These are phyloP conservation scores for Ilex asprella DNA, from an alignment of 257 asterid species.

Conservation along the genomic window DNA sequence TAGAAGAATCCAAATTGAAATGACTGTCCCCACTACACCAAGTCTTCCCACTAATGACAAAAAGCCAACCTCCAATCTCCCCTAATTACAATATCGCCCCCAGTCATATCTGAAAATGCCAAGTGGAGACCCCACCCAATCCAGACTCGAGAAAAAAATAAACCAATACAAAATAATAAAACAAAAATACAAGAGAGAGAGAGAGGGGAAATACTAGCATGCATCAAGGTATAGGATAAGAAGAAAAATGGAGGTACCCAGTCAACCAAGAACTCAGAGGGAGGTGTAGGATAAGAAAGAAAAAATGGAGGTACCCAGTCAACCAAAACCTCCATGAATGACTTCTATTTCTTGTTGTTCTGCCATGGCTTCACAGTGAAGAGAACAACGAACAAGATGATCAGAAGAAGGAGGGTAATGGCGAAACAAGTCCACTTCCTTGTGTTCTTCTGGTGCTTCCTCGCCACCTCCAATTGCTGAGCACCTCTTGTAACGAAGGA, in stretches of 20 bases:
- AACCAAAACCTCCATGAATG: neutral
- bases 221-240: no score
- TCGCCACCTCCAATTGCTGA: slow-evolving; percentile 29
- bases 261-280: no score
- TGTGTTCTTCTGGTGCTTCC: slow-evolving; percentile 36
- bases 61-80: no score
- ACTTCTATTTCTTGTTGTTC: neutral
- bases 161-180: no score
- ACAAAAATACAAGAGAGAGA: no score
- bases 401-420: slow-evolving; percentile 26
- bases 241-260: no score
- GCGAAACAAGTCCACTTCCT: slow-evolving; percentile 41
- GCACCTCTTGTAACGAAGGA: slow-evolving; percentile 30
- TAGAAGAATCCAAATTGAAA: no score
- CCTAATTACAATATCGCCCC: neutral
- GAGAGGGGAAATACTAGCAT: no score
- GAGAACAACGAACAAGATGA: slow-evolving; percentile 34
- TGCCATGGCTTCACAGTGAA: slow-evolving; percentile 37
- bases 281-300: neutral
- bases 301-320: neutral
- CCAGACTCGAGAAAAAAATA: neutral
- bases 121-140: neutral
- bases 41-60: no score
- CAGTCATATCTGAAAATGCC: neutral
- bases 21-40: no score